Percentiles rank a stretch among this genome's conserved stretches.
Evolutionary conservation across 129 eudicot genomes (phyloP).

Genomic region (Flaveria linearis): DNA sequence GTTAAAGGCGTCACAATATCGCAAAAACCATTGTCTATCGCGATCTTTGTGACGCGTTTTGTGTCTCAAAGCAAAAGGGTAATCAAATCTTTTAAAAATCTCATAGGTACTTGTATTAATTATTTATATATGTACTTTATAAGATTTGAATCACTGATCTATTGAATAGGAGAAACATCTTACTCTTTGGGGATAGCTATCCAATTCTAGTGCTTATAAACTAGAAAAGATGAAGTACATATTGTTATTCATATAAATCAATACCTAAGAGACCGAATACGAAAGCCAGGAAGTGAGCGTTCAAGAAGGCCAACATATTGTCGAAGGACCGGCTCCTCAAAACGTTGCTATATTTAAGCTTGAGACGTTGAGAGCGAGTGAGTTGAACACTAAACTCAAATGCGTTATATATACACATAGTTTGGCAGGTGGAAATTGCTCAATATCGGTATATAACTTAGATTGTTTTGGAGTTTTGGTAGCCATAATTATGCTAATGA

Average conservation of each 20-base stretch:
- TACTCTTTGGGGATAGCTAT: too few relatives aligned
- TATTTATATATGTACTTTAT: too few relatives aligned
- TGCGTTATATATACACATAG: conserved; percentile 27
- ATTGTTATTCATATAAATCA: not conserved
- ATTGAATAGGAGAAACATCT: too few relatives aligned
- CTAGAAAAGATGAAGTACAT: too few relatives aligned
- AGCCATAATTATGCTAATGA: conserved; percentile 24
- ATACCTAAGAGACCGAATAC: conserved; percentile 60
- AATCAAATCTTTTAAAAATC: too few relatives aligned
- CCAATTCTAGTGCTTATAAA: too few relatives aligned
- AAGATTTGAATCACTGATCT: too few relatives aligned
- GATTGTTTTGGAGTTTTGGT: conserved; percentile 25
- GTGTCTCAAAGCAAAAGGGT: too few relatives aligned
- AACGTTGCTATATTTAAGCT: conserved; percentile 16
- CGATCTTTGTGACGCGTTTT: too few relatives aligned
- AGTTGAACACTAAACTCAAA: conserved; percentile 14
- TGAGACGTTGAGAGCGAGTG: conserved; percentile 36
- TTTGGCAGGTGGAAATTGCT: conserved; percentile 22
- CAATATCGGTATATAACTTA: conserved; percentile 15
- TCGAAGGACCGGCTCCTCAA: conserved; percentile 29
- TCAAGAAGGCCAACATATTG: conserved; percentile 41
- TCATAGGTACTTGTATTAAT: too few relatives aligned
- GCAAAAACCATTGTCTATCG: too few relatives aligned
- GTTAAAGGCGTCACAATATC: too few relatives aligned
- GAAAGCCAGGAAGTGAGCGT: conserved; percentile 36